A percentile compares a stretch with the other conserved stretches of the same genome.
These are phyloP conservation scores for Inga leiocalycina DNA, from an alignment of 306 rosid species.

Conservation along the genomic window DNA sequence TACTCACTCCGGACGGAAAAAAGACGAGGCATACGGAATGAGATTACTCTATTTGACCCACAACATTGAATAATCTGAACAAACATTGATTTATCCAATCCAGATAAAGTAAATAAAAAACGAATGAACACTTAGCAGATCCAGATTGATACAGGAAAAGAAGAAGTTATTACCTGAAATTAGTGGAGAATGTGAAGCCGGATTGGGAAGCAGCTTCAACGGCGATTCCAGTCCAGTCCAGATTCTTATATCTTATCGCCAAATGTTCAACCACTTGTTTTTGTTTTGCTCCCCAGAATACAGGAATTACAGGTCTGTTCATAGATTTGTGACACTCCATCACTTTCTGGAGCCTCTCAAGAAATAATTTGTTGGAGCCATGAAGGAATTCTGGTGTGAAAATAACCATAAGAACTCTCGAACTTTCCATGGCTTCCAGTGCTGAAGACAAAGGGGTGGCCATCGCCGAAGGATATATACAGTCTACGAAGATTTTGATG, in stretches of 20 bases:
- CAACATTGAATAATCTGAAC: too few relatives aligned
- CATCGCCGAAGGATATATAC: too few relatives aligned
- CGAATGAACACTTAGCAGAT: too few relatives aligned
- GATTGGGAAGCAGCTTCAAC: background rate
- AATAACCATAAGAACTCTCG: background rate
- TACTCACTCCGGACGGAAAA: too few relatives aligned
- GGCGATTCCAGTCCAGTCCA: background rate
- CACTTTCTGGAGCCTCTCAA: background rate
- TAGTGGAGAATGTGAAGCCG: background rate
- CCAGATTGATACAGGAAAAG: background rate
- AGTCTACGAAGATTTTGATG: background rate
- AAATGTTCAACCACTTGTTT: background rate
- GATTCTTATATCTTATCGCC: background rate
- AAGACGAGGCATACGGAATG: too few relatives aligned
- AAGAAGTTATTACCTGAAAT: background rate
- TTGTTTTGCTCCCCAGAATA: background rate
- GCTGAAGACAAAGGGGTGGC: background rate
- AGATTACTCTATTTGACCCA: too few relatives aligned
- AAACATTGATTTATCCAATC: too few relatives aligned
- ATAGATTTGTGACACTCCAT: background rate
- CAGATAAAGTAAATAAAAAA: background rate
- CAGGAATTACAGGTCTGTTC: background rate
- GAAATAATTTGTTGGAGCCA: background rate
- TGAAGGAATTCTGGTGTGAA: background rate
- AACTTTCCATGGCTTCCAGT: background rate